Conservation (phyloP, 495 filamentous ascomycete species). For the Polyplosphaeria fusca region DNA sequence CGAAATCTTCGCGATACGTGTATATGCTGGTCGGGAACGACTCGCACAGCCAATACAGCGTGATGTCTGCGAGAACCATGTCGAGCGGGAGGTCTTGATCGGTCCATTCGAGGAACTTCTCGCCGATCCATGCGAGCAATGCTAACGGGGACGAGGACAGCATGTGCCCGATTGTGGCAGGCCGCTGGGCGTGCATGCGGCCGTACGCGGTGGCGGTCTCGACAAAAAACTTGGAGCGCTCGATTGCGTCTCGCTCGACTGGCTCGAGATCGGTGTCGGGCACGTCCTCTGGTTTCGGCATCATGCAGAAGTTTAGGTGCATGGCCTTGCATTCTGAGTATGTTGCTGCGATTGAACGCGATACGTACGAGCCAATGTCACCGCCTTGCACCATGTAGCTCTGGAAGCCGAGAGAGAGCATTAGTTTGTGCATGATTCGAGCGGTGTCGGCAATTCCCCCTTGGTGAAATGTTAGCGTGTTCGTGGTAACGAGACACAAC, state of each 20-base stretch:
- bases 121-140: conserved; percentile 66
- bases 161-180: conserved; percentile 60
- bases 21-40: conserved; percentile 58
- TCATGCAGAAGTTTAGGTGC: conserved; percentile 11
- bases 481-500: too few species aligned
- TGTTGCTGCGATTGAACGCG: conserved; percentile 45
- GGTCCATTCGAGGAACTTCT: conserved; percentile 66
- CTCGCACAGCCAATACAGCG: conserved; percentile 65
- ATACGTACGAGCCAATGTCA: conserved; percentile 58
- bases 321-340: conserved; percentile 45
- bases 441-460: conserved; percentile 45
- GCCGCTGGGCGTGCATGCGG: conserved; percentile 56
- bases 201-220: conserved; percentile 53
- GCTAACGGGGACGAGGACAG: conserved; percentile 58
- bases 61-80: conserved; percentile 55
- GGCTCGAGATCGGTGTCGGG: neutral
- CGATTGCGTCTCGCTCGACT: neutral
- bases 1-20: conserved; percentile 49
- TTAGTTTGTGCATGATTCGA: conserved; percentile 54
- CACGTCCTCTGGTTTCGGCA: neutral
- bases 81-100: conserved; percentile 52
- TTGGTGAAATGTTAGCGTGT: too few species aligned
- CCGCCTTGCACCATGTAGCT: conserved; percentile 64
- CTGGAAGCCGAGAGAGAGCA: conserved; percentile 58
- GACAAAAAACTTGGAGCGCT: neutral